Percentiles rank a stretch among this genome's conserved stretches.
phyloP scores from a whole-genome alignment of 2,329 filamentous ascomycete genomes.

The Pestalotiopsis sp. region DNA sequence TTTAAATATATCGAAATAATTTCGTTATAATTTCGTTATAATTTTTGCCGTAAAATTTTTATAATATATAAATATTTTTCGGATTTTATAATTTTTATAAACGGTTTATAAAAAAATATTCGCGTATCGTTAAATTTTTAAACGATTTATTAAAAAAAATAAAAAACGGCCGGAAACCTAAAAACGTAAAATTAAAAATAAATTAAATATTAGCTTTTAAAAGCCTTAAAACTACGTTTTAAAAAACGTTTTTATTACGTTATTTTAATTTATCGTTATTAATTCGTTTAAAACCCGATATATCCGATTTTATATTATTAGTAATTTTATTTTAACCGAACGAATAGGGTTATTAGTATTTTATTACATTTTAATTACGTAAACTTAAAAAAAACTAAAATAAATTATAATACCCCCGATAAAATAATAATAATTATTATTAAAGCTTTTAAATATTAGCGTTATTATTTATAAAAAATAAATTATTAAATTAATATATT shows the following conservation, averaged over 20 bases:
- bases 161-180: not conserved
- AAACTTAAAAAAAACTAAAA: slow-evolving; percentile 3
- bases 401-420: slow-evolving; percentile 1
- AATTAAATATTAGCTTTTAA: not conserved
- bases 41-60: not conserved
- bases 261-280: not conserved
- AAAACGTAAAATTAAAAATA: not conserved
- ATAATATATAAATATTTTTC: not conserved
- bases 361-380: not conserved
- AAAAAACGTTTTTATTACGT: not conserved
- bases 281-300: not conserved
- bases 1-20: not conserved
- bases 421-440: slow-evolving; percentile 6
- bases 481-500: not conserved
- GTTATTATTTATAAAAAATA: slow-evolving; percentile 1
- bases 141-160: slow-evolving; percentile 1
- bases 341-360: not conserved
- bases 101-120: slow-evolving; percentile 1
- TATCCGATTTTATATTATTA: not conserved
- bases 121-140: not conserved
- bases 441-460: slow-evolving; percentile 1
- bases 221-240: not conserved
- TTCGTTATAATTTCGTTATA: not conserved
- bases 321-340: not conserved
- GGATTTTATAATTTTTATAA: slow-evolving; percentile 3